A percentile compares a stretch with the other conserved stretches of the same genome.
Conservation (phyloP, 805 yeast genomes). For the Wickerhamiella musiphila region DNA sequence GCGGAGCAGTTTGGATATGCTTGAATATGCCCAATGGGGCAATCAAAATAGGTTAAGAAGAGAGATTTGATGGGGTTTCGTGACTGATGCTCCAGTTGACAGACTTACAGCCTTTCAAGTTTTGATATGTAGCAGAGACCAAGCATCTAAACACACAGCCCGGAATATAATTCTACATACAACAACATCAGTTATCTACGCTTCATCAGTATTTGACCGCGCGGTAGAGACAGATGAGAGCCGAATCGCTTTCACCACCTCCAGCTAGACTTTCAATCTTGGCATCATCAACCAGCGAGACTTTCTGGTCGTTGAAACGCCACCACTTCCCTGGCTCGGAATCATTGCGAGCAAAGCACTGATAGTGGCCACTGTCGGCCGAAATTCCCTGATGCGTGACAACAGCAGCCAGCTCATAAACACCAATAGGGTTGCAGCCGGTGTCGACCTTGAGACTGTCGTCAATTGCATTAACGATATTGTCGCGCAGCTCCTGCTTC, state of each 20-base stretch:
- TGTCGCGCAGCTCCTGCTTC: slow-evolving; percentile 15
- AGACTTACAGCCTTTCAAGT: too few species aligned
- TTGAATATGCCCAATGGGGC: too few species aligned
- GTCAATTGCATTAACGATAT: slow-evolving; percentile 21
- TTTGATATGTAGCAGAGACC: neutral
- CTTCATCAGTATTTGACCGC: slow-evolving; percentile 43
- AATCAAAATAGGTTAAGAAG: too few species aligned
- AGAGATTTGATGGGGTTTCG: too few species aligned
- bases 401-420: slow-evolving; percentile 67
- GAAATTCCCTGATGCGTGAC: slow-evolving; percentile 90
- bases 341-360: slow-evolving; percentile 63
- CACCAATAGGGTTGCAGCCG: slow-evolving; percentile 73
- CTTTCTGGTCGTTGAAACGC: slow-evolving; percentile 88
- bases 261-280: slow-evolving; percentile 79
- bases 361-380: slow-evolving; percentile 96
- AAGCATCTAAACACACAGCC: neutral
- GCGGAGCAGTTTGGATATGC: too few species aligned
- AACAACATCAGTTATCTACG: too few species aligned
- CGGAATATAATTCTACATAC: too few species aligned
- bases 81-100: too few species aligned
- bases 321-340: slow-evolving; percentile 64
- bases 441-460: slow-evolving; percentile 25
- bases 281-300: slow-evolving; percentile 56
- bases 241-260: slow-evolving; percentile 95
- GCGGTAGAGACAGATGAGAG: slow-evolving; percentile 71